Base-by-base conservation (phyloP, 106 monocot species). In the Acanthochlamys bracteata region DNA sequence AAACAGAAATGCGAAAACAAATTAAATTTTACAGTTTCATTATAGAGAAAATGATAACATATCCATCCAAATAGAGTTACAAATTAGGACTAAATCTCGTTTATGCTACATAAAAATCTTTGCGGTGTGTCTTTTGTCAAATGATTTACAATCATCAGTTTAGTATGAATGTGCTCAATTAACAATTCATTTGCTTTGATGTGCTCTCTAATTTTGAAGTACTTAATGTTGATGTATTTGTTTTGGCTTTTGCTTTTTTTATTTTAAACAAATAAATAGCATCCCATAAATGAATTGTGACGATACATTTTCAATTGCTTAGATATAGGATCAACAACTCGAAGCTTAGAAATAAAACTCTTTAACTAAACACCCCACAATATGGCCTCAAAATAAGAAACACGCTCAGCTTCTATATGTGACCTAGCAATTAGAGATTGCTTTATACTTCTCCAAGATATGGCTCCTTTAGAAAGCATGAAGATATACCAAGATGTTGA, bases 171-270 rank as follows among this genome's bases (percentile, higher is more conserved):
- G 67, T 67, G 41, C 2, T 67, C 55, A 27, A 60, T 60, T 27
- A 33, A 26, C 60, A 60, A 10, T 33, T 16, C 15, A 60, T 1
- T 25, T 15, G 20, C 7, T 39, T 66, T 10, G 17, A 54, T 19
- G 17, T 4, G 7, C n/a, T 66, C 66, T 11, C 19, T 54, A 10
- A 66, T 0, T 21, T 1, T 41, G 33, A 20, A 56, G 53, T 15
- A 58, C 69, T 69, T 69, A 42, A 58, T 24, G 41, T 69, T 24
- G 2, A 59, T 21, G 6, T 69, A 42, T 43, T 69, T 69, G 9
- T 20, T 39, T 22, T 1, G 0, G 42, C 41, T 69, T 13, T 20
- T n/a, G n/a, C 57, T 58, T 42, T 69, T 69, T 17, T 45, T 69
- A 0, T 21, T 57, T 1, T 69, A 57, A 42, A 57, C 20, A 22